phyloP scores from a whole-genome alignment of 129 eudicot species.

The Solidago caesia region DNA sequence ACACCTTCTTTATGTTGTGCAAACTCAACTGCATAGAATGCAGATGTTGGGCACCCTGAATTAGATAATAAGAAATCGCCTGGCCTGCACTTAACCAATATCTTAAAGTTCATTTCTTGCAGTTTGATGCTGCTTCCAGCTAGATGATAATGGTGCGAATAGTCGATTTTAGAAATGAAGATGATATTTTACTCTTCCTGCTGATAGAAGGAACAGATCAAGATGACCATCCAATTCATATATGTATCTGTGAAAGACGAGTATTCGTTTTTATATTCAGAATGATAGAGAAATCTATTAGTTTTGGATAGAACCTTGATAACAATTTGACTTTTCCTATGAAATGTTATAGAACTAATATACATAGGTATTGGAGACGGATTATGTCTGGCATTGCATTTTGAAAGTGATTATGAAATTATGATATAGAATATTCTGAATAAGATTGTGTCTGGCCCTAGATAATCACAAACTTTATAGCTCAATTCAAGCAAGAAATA shows the following conservation, averaged over 20 bases:
- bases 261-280: neutral
- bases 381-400: neutral
- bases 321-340: neutral
- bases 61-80: constrained; percentile 30
- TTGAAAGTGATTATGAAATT: neutral
- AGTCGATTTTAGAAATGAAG: constrained; percentile 64
- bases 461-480: no score
- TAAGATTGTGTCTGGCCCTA: no score
- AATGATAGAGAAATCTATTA: neutral
- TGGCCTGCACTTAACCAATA: constrained; percentile 94
- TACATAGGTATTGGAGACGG: neutral
- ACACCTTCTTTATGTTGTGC: constrained; percentile 72
- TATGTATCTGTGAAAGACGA: constrained; percentile 46
- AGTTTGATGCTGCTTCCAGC: constrained; percentile 61
- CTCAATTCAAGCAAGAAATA: no score
- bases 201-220: constrained; percentile 74
- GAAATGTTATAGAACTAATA: neutral
- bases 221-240: constrained; percentile 86
- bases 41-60: constrained; percentile 58
- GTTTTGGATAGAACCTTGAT: neutral
- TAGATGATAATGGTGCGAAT: constrained; percentile 71
- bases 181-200: constrained; percentile 64
- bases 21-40: constrained; percentile 86
- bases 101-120: constrained; percentile 77
- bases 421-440: no score